Evolutionary conservation across 352 stramenopile species (phyloP), one percentile per base, ranked within the genome.

Genomic region (Hyaloperonospora brassicae): DNA sequence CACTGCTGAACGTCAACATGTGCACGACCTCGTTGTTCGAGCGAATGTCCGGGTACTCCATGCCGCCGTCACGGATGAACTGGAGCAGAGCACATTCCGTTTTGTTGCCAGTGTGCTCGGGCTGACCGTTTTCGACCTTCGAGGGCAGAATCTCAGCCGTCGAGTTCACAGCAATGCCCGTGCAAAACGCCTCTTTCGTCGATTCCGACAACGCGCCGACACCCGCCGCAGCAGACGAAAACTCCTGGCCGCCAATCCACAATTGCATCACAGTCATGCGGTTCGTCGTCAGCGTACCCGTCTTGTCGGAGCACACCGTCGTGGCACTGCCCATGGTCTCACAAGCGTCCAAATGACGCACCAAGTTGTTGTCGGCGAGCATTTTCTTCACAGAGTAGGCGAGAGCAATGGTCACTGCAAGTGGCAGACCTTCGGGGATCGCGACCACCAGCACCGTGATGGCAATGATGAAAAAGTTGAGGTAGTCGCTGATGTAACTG

Each of bases 201-300:
- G 59, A 31, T 11, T 65, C 61, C 8, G 58, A 68, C 40, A 79
- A 59, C 3, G 58, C 47, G 6, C 49, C 53, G 5, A 68, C 17
- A 17, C 60, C 67, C 7, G 61, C 54, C 11, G 41, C 44, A 24
- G 72, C 66, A 21, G 67, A 67, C 21, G 59, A 66, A 44, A 78
- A 85, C 47, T 85, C 74, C 22, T 68, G 13, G 24, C 68, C 69
- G 25, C 68, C 84, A 38, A 89, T 62, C 72, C 79, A 92, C 44
- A 72, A 62, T 48, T 87, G 59, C 62, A 95, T 85, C 24, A 98
- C 86, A 24, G 95, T 97, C 96, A 98, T 98, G 17, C 87, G 76
- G 62, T 98, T 98, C 50, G 90, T 98, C 2, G 96, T 99, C 6
- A 99, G 73, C 41, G 96, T 99, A 13, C 96, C 97, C 5, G 83